Conservation (phyloP, 78 protist genomes). For the Dictyostelium discoideum region DNA sequence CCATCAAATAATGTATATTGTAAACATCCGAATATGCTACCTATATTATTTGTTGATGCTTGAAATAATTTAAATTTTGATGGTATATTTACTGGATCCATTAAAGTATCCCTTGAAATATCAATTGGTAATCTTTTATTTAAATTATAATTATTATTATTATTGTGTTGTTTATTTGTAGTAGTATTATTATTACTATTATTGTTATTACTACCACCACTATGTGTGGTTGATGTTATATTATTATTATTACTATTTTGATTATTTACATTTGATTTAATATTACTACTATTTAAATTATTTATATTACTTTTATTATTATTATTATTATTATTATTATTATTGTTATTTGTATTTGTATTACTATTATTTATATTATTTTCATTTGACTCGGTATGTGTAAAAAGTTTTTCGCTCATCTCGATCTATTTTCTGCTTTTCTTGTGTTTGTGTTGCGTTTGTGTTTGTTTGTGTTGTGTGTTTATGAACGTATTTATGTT, state of each 20-base stretch:
- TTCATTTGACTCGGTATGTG: not conserved
- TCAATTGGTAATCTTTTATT: slow-evolving; percentile 56
- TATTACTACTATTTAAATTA: not conserved
- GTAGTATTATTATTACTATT: not conserved
- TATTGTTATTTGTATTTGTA: not conserved
- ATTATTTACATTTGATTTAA: not conserved
- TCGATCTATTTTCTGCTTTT: not conserved
- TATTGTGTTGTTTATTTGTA: not conserved
- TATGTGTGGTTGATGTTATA: not conserved
- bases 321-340: not conserved
- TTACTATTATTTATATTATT: not conserved
- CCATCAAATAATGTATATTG: slow-evolving; percentile 69
- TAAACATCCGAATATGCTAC: slow-evolving; percentile 30
- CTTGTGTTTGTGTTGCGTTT: not conserved
- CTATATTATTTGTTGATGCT: slow-evolving; percentile 22
- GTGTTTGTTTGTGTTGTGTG: not conserved
- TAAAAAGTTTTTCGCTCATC: not conserved
- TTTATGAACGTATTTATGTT: not conserved
- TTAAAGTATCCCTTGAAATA: slow-evolving; percentile 31
- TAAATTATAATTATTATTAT: not conserved
- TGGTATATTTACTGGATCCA: slow-evolving; percentile 77
- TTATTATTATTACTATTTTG: not conserved
- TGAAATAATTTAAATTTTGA: slow-evolving; percentile 65
- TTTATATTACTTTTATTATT: not conserved
- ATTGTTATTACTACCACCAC: not conserved